Percentiles rank a stretch among this genome's conserved stretches.
Conservation (phyloP, 768 basidiomycete genomes). For the Lactarius hatsudake region DNA sequence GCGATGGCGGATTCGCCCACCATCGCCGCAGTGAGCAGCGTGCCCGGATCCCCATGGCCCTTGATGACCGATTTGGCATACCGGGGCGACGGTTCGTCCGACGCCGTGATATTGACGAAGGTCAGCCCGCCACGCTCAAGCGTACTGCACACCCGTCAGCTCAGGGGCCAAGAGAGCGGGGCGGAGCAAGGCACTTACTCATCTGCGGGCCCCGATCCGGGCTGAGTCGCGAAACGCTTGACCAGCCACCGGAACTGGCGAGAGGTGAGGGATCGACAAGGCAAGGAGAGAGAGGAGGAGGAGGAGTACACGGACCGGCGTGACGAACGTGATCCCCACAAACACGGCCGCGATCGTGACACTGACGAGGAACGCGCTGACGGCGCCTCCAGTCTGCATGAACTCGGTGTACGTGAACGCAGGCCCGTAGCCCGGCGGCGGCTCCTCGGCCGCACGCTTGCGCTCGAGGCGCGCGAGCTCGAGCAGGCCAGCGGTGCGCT, state of each 20-base stretch:
- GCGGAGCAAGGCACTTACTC: conserved; percentile 44
- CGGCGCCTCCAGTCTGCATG: conserved; percentile 38
- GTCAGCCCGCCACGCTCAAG: conserved; percentile 59
- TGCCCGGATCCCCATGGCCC: conserved; percentile 77
- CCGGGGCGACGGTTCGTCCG: conserved; percentile 41
- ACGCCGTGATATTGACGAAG: conserved; percentile 69
- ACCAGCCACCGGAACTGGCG: conserved; percentile 55
- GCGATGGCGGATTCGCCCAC: conserved; percentile 77
- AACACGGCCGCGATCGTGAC: conserved; percentile 31
- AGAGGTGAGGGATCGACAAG: not conserved
- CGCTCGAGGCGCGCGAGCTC: conserved; percentile 32
- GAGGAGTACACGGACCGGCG: conserved; percentile 34
- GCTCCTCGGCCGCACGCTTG: conserved; percentile 6
- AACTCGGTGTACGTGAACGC: conserved; percentile 80
- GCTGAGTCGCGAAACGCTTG: conserved; percentile 47
- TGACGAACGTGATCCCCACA: conserved; percentile 21
- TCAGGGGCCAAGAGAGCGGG: not conserved
- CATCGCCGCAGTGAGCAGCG: conserved; percentile 62
- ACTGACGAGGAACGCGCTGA: conserved; percentile 44
- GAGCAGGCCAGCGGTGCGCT: conserved; percentile 55
- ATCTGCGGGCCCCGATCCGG: conserved; percentile 63
- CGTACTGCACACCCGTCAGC: conserved; percentile 36
- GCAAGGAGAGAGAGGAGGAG: not conserved
- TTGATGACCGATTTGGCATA: conserved; percentile 60
- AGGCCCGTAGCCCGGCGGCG: conserved; percentile 52